phyloP scores from a whole-genome alignment of 306 rosid species.

The Cicer cuneatum region DNA sequence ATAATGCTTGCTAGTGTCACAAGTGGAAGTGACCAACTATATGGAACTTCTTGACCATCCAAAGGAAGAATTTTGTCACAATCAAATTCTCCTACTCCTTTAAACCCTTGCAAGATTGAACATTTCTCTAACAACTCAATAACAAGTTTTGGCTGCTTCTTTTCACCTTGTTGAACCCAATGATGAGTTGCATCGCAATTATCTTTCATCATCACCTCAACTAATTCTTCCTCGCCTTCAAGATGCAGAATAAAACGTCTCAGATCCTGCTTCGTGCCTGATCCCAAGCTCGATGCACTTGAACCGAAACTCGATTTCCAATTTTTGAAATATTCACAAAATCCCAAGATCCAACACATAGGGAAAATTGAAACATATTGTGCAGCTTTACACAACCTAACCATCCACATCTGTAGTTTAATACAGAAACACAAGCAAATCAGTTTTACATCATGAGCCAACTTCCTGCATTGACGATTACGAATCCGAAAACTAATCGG shows the following conservation, averaged over 20 bases:
- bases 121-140: constrained; percentile 61
- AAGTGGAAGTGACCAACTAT: constrained; percentile 82
- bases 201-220: constrained; percentile 60
- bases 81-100: constrained; percentile 65
- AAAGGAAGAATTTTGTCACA: constrained; percentile 59
- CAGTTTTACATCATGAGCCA: constrained; percentile 59
- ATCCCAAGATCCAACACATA: constrained; percentile 45
- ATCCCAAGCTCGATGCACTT: constrained; percentile 43
- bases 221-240: constrained; percentile 83
- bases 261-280: constrained; percentile 55
- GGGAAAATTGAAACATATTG: constrained; percentile 58
- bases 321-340: constrained; percentile 45
- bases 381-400: constrained; percentile 62
- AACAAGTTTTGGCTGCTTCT: constrained; percentile 60
- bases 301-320: constrained; percentile 40
- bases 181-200: constrained; percentile 70
- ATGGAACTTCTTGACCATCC: constrained; percentile 58
- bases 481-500: constrained; percentile 56
- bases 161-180: constrained; percentile 71
- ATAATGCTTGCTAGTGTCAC: constrained; percentile 77
- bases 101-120: constrained; percentile 61
- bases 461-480: constrained; percentile 54
- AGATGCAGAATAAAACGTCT: constrained; percentile 79
- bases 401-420: constrained; percentile 63
- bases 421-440: constrained; percentile 57